These are phyloP conservation scores for Pulveroboletus ravenelii DNA, from an alignment of 768 basidiomycete genomes.

Conservation along the genomic window DNA sequence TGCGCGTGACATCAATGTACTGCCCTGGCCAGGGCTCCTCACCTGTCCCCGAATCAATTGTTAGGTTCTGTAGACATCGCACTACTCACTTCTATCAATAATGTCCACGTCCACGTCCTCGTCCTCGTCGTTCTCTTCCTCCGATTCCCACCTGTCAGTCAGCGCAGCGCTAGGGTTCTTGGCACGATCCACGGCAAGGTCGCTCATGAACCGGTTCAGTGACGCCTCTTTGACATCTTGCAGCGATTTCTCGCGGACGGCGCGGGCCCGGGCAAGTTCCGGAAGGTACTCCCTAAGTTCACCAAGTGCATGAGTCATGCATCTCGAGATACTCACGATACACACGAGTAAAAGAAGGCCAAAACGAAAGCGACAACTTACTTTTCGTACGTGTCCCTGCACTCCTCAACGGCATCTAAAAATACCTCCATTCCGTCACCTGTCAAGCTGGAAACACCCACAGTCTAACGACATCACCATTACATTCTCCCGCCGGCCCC, in stretches of 20 bases:
- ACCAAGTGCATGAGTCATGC: slow-evolving; percentile 1
- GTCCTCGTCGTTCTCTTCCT: slow-evolving; percentile 51
- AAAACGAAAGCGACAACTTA: slow-evolving; percentile 34
- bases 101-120: slow-evolving; percentile 51
- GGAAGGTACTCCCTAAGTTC: slow-evolving; percentile 80
- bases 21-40: slow-evolving; percentile 69
- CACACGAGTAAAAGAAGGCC: neutral
- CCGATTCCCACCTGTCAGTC: slow-evolving; percentile 60
- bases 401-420: slow-evolving; percentile 86
- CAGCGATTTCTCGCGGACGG: slow-evolving; percentile 58
- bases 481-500: neutral
- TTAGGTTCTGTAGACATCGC: neutral
- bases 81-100: slow-evolving; percentile 64
- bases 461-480: slow-evolving; percentile 51
- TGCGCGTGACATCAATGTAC: slow-evolving; percentile 69
- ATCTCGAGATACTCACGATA: slow-evolving; percentile 2
- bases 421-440: slow-evolving; percentile 93
- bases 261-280: slow-evolving; percentile 72
- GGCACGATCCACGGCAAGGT: slow-evolving; percentile 69
- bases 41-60: slow-evolving; percentile 36
- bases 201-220: slow-evolving; percentile 70
- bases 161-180: slow-evolving; percentile 54
- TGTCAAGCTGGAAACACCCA: slow-evolving; percentile 94
- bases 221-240: slow-evolving; percentile 70
- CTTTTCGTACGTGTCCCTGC: slow-evolving; percentile 85